Percentiles rank a stretch among this genome's conserved stretches.
These are phyloP conservation scores for Flueggea neowawraea DNA, from an alignment of 441 rosid species.

Conservation along the genomic window DNA sequence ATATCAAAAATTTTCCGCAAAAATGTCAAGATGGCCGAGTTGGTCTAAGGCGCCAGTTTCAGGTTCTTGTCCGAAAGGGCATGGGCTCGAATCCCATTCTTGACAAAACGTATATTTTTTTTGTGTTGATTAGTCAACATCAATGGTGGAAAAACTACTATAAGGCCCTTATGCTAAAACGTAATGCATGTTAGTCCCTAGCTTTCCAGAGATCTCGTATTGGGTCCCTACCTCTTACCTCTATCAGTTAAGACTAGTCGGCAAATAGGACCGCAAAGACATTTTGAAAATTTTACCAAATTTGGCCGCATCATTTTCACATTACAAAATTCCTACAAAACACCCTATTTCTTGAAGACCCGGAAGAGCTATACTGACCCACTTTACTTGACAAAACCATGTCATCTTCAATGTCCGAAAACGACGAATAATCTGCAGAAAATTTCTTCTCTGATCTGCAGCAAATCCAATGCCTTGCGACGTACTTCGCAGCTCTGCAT, in stretches of 20 bases:
- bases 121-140: too few species aligned
- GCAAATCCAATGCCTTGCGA: constrained; percentile 18
- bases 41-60: constrained; percentile 94
- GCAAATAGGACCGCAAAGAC: too few species aligned
- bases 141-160: too few species aligned
- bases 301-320: too few species aligned
- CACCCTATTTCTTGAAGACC: constrained; percentile 8
- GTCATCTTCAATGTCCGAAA: constrained; percentile 63
- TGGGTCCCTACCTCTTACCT: too few species aligned
- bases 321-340: too few species aligned
- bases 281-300: too few species aligned
- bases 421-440: constrained; percentile 57
- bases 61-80: constrained; percentile 93
- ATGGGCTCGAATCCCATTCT: constrained; percentile 87
- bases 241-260: too few species aligned
- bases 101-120: constrained; percentile 14
- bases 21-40: constrained; percentile 89
- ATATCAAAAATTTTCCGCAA: too few species aligned
- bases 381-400: constrained; percentile 3
- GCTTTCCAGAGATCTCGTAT: too few species aligned
- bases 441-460: constrained; percentile 36
- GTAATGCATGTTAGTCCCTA: too few species aligned
- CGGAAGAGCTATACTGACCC: constrained; percentile 1
- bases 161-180: too few species aligned
- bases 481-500: constrained; percentile 33